Conservation (phyloP, 108 stramenopile genomes). For the Cyclotella cryptica region DNA sequence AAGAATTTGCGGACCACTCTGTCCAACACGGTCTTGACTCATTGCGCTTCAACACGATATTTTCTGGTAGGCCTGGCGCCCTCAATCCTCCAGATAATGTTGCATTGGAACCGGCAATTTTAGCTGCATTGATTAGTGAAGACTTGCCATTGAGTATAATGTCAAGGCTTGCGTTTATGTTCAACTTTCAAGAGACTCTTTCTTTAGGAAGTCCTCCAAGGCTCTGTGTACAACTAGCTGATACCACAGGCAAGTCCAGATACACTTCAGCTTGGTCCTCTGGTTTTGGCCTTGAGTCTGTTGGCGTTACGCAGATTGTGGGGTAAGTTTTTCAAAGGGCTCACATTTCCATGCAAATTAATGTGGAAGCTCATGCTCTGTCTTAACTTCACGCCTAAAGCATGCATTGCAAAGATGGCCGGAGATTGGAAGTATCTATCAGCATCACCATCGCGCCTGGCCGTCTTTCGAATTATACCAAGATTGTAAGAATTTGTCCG, state of each 20-base stretch:
- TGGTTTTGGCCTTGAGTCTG: constrained; percentile 93
- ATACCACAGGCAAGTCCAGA: constrained; percentile 52
- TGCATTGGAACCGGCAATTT: constrained; percentile 40
- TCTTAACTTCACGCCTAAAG: constrained; percentile 25
- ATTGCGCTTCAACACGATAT: constrained; percentile 61
- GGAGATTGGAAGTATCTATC: constrained; percentile 86
- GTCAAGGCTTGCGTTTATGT: constrained; percentile 90
- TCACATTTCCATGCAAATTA: neutral
- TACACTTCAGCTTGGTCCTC: constrained; percentile 86
- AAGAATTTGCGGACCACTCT: neutral
- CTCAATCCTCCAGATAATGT: constrained; percentile 41
- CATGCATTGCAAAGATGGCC: constrained; percentile 86
- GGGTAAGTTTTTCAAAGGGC: constrained; percentile 48
- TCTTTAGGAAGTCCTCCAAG: constrained; percentile 74
- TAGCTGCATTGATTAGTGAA: constrained; percentile 64
- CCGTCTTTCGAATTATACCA: constrained; percentile 89
- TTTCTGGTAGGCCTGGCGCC: constrained; percentile 82
- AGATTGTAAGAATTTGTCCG: constrained; percentile 93
- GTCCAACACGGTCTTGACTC: constrained; percentile 15
- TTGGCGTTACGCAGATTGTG: constrained; percentile 95
- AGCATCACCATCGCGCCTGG: constrained; percentile 91
- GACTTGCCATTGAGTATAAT: constrained; percentile 79
- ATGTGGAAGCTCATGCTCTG: neutral
- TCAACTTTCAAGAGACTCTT: constrained; percentile 88
- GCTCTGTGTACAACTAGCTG: constrained; percentile 79